phyloP scores from a whole-genome alignment of 228 moss, liverwort and hornwort genomes.

The Sphagnum fallax region DNA sequence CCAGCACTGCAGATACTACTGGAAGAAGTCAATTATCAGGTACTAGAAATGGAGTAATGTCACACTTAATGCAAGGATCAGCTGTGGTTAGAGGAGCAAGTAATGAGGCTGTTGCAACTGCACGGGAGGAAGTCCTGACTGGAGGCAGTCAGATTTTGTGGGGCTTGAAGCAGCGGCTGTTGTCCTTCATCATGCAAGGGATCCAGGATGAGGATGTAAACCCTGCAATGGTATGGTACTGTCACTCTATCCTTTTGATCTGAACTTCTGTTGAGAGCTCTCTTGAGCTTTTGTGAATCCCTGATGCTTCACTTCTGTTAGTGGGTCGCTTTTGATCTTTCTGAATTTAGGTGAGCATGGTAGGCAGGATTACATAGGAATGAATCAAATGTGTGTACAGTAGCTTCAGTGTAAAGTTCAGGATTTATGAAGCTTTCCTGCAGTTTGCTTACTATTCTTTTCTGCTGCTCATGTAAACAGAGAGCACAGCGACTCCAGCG shows the following conservation, averaged over 20 bases:
- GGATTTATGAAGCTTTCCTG: too few species aligned
- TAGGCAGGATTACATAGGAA: too few species aligned
- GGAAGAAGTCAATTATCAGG: conserved; percentile 21
- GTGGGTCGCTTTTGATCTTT: too few species aligned
- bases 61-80: conserved; percentile 15
- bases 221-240: conserved; percentile 38
- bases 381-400: too few species aligned
- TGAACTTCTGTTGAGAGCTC: too few species aligned
- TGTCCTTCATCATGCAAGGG: conserved; percentile 76
- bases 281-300: too few species aligned
- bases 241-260: background rate
- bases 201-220: conserved; percentile 48
- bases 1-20: conserved; percentile 16
- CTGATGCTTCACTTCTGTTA: too few species aligned
- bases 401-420: too few species aligned
- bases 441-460: too few species aligned
- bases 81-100: conserved; percentile 26
- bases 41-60: conserved; percentile 9
- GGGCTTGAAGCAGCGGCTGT: conserved; percentile 82
- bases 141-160: conserved; percentile 46
- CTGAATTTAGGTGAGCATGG: too few species aligned
- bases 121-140: conserved; percentile 17
- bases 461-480: conserved; percentile 19
- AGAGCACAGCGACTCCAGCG: conserved; percentile 76
- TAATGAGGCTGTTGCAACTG: conserved; percentile 24